Conservation (phyloP, 176 grass and related monocot genomes). For the Elaeis guineensis region DNA sequence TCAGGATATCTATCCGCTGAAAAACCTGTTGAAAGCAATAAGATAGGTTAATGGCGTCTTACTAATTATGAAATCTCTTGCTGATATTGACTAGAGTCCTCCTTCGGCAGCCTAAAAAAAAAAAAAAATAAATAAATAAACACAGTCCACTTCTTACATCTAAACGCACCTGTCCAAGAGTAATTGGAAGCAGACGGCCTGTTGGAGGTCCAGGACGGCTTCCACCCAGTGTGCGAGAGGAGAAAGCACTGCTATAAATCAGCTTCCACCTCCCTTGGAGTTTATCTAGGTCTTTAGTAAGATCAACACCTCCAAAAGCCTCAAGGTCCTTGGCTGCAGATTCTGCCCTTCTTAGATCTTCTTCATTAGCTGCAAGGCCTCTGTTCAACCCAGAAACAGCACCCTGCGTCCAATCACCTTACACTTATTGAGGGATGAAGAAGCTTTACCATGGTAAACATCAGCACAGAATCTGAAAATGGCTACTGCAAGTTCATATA, state of each 20-base stretch:
- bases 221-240: conserved; percentile 67
- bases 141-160: neutral
- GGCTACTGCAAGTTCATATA: no score
- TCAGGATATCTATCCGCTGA: conserved; percentile 75
- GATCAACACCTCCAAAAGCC: conserved; percentile 34
- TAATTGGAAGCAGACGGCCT: conserved; percentile 64
- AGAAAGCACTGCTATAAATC: conserved; percentile 92
- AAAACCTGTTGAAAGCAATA: conserved; percentile 37
- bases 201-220: conserved; percentile 79
- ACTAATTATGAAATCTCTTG: no score
- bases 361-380: conserved; percentile 63
- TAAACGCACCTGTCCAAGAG: conserved; percentile 50
- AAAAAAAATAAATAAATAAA: no score
- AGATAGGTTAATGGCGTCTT: no score
- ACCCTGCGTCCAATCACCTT: conserved; percentile 33
- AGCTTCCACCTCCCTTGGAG: conserved; percentile 86
- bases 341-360: conserved; percentile 71
- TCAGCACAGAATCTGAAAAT: neutral
- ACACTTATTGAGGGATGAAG: neutral
- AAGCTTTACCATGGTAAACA: neutral
- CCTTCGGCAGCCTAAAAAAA: no score
- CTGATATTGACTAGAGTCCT: no score
- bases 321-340: conserved; percentile 59
- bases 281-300: conserved; percentile 44
- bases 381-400: conserved; percentile 80